Evolutionary conservation across 495 filamentous ascomycete species (phyloP), one percentile per base, ranked within the genome.

Genomic region (Penicillium herquei): DNA sequence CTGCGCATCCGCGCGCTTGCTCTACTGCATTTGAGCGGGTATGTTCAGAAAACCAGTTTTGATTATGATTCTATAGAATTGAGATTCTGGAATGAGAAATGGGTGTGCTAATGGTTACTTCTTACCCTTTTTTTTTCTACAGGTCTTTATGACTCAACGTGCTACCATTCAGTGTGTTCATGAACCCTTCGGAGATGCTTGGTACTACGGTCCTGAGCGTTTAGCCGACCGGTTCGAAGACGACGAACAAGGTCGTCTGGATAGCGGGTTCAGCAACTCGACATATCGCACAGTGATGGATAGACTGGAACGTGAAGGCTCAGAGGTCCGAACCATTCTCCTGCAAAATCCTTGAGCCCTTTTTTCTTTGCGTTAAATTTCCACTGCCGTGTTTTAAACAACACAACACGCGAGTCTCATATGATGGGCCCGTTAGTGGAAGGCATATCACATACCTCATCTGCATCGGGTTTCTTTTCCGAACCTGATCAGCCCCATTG

Each of bases 21-120:
- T 96, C 92, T 8, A 97, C 94, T 17, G 94, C 93, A 0, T 98
- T 97, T 73, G 94, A 98, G 75, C 80, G 93, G 65, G 94, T 91
- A 78, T 59, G 78, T 48, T 14, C 2, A 37, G 13, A 21, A 39
- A 13, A 17, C 3, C 1, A 16, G 0, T 51, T 40, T 40, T 13
- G 4, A 51, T 26, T 77, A 17, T 13, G 35, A 6, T 14, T 43
- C 18, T 8, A 10, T 9, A 33, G n/a, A 10, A 26, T 54, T 54
- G 16, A 10, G 5, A 37, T 30, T 2, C 9, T 37, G 8, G 34
- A 10, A 40, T 48, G 18, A 34, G 21, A 7, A 13, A 18, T 17
- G 39, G 33, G 30, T 9, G 18, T 39, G 26, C 9, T 21, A 47
- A 47, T 26, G 14, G 26, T 34, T 34, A 47, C 21, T 26, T 26